Evolutionary conservation across 805 yeast genomes (phyloP).

Genomic region (Clavispora fructus): DNA sequence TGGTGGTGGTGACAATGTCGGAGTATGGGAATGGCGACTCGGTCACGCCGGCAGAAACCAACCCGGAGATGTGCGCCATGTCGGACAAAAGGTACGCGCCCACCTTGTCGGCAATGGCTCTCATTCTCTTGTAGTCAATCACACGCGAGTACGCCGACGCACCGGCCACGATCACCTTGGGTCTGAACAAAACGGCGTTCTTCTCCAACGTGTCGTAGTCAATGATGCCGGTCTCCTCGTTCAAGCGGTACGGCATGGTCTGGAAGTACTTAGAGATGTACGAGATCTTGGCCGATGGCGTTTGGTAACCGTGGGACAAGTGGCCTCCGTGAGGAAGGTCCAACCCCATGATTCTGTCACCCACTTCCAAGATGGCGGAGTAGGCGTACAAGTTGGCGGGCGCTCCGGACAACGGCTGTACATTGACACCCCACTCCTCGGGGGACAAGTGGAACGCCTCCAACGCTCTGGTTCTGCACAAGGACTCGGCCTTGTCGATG

Average conservation of each 20-base stretch:
- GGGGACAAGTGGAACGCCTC: constrained; percentile 74
- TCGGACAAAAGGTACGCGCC: constrained; percentile 91
- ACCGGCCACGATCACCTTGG: constrained; percentile 93
- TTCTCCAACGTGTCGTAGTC: constrained; percentile 85
- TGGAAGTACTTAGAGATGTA: constrained; percentile 91
- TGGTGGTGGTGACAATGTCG: constrained; percentile 95
- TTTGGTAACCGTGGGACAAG: constrained; percentile 94
- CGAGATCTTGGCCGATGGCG: constrained; percentile 82
- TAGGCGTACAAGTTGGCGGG: constrained; percentile 95
- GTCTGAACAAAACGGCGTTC: constrained; percentile 84
- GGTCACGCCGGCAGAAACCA: constrained; percentile 90
- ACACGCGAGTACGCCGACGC: constrained; percentile 93
- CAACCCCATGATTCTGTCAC: constrained; percentile 94
- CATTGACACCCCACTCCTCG: constrained; percentile 94
- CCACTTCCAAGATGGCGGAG: constrained; percentile 81
- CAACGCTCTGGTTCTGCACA: constrained; percentile 90
- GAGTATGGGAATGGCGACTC: constrained; percentile 91
- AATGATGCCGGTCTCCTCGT: constrained; percentile 80
- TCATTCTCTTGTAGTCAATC: constrained; percentile 86
- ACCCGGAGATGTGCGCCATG: constrained; percentile 97
- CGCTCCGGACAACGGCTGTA: constrained; percentile 91
- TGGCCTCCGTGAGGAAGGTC: constrained; percentile 99
- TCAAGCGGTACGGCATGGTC: constrained; percentile 94
- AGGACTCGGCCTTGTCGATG: constrained; percentile 83
- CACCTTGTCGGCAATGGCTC: constrained; percentile 83